Evolutionary conservation across 169 alveolate species (phyloP).

Genomic region (Cryptosporidium parvum): DNA sequence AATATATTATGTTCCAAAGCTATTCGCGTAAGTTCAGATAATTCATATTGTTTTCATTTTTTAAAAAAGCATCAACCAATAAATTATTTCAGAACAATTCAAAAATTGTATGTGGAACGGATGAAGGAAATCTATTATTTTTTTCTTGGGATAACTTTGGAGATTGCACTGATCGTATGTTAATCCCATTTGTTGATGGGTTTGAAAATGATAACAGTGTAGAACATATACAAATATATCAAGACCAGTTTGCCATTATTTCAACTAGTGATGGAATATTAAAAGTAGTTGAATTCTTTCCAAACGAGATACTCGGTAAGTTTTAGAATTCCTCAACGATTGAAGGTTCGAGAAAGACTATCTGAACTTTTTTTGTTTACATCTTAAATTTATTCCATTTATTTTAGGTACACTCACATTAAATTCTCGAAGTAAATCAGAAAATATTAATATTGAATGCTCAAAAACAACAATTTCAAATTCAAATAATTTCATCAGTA

Average conservation of each 20-base stretch:
- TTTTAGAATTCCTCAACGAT: background rate
- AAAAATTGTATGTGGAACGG: slow-evolving; percentile 72
- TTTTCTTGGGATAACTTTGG: slow-evolving; percentile 76
- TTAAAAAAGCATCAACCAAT: background rate
- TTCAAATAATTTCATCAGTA: slow-evolving; percentile 49
- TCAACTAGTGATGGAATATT: slow-evolving; percentile 73
- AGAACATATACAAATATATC: slow-evolving; percentile 45
- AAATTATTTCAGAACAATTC: slow-evolving; percentile 35
- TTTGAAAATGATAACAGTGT: slow-evolving; percentile 71
- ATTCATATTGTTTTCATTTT: background rate
- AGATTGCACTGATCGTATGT: slow-evolving; percentile 73
- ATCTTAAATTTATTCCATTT: background rate
- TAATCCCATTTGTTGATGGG: slow-evolving; percentile 65
- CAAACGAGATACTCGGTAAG: slow-evolving; percentile 72
- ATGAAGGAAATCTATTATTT: slow-evolving; percentile 66
- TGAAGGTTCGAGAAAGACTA: background rate
- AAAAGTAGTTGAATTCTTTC: slow-evolving; percentile 56
- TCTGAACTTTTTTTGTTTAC: background rate
- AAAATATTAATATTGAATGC: slow-evolving; percentile 38
- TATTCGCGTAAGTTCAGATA: slow-evolving; percentile 45
- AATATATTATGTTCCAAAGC: slow-evolving; percentile 45
- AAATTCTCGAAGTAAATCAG: slow-evolving; percentile 13
- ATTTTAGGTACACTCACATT: slow-evolving; percentile 49
- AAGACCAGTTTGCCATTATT: slow-evolving; percentile 60
- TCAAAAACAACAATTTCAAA: slow-evolving; percentile 46